Base-by-base conservation (phyloP, 2,329 filamentous ascomycete species). In the Neonectria faginata region DNA sequence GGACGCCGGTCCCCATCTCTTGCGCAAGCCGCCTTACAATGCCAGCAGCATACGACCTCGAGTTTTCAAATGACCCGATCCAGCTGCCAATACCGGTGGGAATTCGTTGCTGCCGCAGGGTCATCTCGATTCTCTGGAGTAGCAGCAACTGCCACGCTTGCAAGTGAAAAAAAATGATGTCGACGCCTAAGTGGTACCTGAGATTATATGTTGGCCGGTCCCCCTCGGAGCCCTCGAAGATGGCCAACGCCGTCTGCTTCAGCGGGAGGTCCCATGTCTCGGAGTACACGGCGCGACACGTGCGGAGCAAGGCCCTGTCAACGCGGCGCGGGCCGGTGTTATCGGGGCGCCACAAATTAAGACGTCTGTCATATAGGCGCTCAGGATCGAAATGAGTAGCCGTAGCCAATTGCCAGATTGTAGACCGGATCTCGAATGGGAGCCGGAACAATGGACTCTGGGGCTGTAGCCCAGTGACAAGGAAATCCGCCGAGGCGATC, bases 231-330 rank as follows among this genome's bases (percentile, higher is more conserved):
- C n/a, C 56, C 4, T 55, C 48, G 16, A 25, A 55, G 20, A 64
- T 54, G 50, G 60, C 50, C 12, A 64, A n/a, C 6, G 20, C 12
- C 2, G 61, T 55, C 44, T 64, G 56, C 25, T 41, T 54, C 10
- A 64, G 50, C 10, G 61, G 61, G 12, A 64, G 48, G 27, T 64
- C 61, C 61, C 61, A 64, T 14, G 47, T 27, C 50, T 64, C 56
- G 14, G 36, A 42, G 16, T 64, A 60, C 14, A 54, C 55, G 10
- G 55, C 61, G 8, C 61, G 61, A 27, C 61, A 64, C 8, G 61
- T 64, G 3, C 51, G 47, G 25, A 64, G 50, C n/a, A 64, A 50
- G 3, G 41, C 50, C 1, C 50, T 64, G 18, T 60, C 54, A 27
- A 58, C 55, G 5, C 42, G 55, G 7, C 25, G 27, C 12, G 48